phyloP scores from a whole-genome alignment of 1,139 yeast genomes.

The Taphrina deformans region DNA sequence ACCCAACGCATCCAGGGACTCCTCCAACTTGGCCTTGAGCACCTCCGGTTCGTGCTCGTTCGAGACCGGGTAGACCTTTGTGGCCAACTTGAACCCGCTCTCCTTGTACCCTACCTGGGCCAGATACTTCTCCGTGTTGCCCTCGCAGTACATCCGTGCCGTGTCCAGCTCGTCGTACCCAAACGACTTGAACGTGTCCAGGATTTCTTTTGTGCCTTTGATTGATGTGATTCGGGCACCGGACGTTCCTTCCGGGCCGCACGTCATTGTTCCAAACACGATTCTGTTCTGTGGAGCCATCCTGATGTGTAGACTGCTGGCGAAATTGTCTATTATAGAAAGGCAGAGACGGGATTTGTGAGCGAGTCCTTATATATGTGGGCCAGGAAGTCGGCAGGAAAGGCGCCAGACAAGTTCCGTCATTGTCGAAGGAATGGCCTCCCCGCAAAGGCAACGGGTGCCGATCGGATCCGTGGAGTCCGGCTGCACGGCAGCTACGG shows the following conservation, averaged over 20 bases:
- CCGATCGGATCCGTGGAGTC: background rate
- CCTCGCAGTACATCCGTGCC: slow-evolving; percentile 41
- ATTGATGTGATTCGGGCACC: slow-evolving; percentile 35
- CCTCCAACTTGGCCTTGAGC: slow-evolving; percentile 37
- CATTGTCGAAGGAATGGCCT: background rate
- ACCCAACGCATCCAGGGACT: slow-evolving; percentile 38
- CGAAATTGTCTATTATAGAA: too few species aligned
- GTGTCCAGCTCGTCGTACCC: slow-evolving; percentile 41
- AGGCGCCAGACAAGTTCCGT: background rate
- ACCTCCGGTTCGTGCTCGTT: slow-evolving; percentile 37
- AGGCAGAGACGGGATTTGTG: too few species aligned
- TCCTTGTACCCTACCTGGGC: slow-evolving; percentile 36
- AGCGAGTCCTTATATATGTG: too few species aligned
- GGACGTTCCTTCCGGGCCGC: slow-evolving; percentile 35
- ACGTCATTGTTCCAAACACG: slow-evolving; percentile 35
- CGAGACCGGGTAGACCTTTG: slow-evolving; percentile 40
- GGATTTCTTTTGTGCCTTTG: slow-evolving; percentile 34
- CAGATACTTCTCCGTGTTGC: slow-evolving; percentile 40
- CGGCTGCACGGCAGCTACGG: background rate
- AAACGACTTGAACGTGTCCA: slow-evolving; percentile 35
- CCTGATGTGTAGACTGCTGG: background rate
- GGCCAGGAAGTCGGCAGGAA: too few species aligned
- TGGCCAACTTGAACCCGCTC: slow-evolving; percentile 39
- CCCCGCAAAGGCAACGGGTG: background rate
- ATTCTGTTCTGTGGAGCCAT: slow-evolving; percentile 14